Evolutionary conservation across 495 filamentous ascomycete species (phyloP).

Genomic region (Trichoderma virens): DNA sequence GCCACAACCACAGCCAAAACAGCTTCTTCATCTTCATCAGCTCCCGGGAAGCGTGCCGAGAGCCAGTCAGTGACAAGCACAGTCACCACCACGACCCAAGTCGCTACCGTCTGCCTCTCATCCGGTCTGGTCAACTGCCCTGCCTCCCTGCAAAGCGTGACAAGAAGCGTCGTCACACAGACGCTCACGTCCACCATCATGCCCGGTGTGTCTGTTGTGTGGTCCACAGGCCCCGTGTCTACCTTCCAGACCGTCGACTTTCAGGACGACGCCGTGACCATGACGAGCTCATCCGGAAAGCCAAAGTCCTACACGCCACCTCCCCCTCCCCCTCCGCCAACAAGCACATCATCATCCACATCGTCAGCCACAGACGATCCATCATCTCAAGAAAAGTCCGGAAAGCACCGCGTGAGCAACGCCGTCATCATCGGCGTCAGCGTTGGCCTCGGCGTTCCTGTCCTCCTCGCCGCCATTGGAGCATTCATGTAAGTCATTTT

Average conservation of each 20-base stretch:
- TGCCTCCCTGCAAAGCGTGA: slow-evolving; percentile 33
- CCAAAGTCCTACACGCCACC: slow-evolving; percentile 23
- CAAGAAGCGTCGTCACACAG: slow-evolving; percentile 15
- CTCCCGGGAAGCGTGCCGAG: slow-evolving; percentile 13
- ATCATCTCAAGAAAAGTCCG: neutral
- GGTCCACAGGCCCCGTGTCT: slow-evolving; percentile 27
- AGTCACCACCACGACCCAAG: slow-evolving; percentile 25
- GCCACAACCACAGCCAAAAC: slow-evolving; percentile 21
- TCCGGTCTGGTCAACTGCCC: slow-evolving; percentile 40
- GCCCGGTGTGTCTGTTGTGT: slow-evolving; percentile 28
- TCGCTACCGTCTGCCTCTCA: slow-evolving; percentile 35
- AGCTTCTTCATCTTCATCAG: neutral
- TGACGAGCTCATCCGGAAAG: slow-evolving; percentile 33
- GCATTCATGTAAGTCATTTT: slow-evolving; percentile 28
- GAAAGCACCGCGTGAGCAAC: slow-evolving; percentile 18
- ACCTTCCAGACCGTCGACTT: slow-evolving; percentile 16
- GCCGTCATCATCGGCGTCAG: slow-evolving; percentile 36
- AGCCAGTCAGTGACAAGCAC: slow-evolving; percentile 24
- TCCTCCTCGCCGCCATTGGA: slow-evolving; percentile 23
- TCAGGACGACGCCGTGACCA: slow-evolving; percentile 17
- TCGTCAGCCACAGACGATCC: neutral
- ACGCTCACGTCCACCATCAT: slow-evolving; percentile 27
- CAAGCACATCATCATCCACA: neutral
- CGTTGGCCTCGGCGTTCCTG: slow-evolving; percentile 36
- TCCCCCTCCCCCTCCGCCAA: slow-evolving; percentile 26